A percentile compares a stretch with the other conserved stretches of the same genome.
These are phyloP conservation scores for Lagenidium giganteum DNA, from an alignment of 352 stramenopile species.

Conservation along the genomic window DNA sequence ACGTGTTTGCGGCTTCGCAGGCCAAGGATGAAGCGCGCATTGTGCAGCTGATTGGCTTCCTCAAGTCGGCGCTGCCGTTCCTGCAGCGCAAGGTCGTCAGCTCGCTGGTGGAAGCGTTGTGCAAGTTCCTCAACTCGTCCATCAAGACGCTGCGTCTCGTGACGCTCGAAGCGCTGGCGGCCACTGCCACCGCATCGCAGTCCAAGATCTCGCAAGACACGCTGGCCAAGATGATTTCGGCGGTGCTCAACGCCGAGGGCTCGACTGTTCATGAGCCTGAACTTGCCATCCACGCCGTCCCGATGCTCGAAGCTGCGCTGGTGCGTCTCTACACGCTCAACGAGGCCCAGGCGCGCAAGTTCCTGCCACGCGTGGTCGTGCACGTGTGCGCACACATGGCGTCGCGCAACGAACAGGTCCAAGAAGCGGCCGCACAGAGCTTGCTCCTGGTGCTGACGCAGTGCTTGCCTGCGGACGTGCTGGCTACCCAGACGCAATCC, in stretches of 20 bases:
- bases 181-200: conserved; percentile 37
- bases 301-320: conserved; percentile 55
- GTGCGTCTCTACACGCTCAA: conserved; percentile 62
- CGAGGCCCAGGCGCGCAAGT: conserved; percentile 43
- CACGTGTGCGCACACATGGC: conserved; percentile 72
- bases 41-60: conserved; percentile 75
- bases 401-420: conserved; percentile 43
- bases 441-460: conserved; percentile 61
- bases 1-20: conserved; percentile 59
- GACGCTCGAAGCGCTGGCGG: conserved; percentile 71
- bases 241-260: conserved; percentile 55
- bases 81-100: conserved; percentile 77
- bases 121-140: conserved; percentile 69
- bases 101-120: conserved; percentile 66
- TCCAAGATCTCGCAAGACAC: conserved; percentile 64
- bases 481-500: conserved; percentile 50
- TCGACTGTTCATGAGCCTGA: conserved; percentile 57
- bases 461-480: conserved; percentile 39
- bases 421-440: conserved; percentile 58
- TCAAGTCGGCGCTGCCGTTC: conserved; percentile 72
- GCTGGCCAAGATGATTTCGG: conserved; percentile 53
- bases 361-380: conserved; percentile 74
- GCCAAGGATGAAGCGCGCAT: conserved; percentile 71
- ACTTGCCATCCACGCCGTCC: conserved; percentile 58
- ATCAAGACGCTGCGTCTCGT: conserved; percentile 75